phyloP scores from a whole-genome alignment of 768 basidiomycete species.

The Clitopilus hobsonii region DNA sequence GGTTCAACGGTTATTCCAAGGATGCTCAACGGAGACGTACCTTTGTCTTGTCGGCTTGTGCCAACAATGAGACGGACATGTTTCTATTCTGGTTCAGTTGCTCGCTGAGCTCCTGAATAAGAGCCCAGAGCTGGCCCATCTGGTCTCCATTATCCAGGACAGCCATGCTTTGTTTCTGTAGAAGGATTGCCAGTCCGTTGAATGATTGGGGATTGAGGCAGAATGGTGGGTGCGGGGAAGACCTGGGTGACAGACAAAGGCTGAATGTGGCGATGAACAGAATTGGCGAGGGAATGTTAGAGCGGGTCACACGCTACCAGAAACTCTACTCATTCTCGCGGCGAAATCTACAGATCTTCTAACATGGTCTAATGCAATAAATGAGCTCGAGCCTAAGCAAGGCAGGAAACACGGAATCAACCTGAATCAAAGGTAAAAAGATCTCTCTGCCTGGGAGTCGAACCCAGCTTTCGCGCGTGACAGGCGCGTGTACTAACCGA shows the following conservation, averaged over 20 bases:
- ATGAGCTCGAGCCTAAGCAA: neutral
- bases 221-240: neutral
- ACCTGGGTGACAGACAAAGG: neutral
- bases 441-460: constrained; percentile 4
- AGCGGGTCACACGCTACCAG: no score
- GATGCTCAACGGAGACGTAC: constrained; percentile 32
- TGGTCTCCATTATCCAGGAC: constrained; percentile 55
- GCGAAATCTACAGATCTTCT: no score
- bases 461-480: constrained; percentile 5
- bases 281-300: no score
- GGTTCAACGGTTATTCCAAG: neutral
- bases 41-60: constrained; percentile 75
- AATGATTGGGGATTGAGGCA: neutral
- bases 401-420: neutral
- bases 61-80: constrained; percentile 66
- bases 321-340: no score
- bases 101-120: constrained; percentile 78
- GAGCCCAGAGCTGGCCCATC: constrained; percentile 55
- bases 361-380: no score
- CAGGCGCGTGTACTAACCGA: constrained; percentile 5
- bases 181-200: neutral
- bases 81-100: constrained; percentile 78
- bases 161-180: constrained; percentile 32
- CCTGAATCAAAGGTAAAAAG: no score
- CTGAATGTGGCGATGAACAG: neutral